Evolutionary conservation across 2,329 filamentous ascomycete species (phyloP).

Genomic region (Claviceps fusiformis): DNA sequence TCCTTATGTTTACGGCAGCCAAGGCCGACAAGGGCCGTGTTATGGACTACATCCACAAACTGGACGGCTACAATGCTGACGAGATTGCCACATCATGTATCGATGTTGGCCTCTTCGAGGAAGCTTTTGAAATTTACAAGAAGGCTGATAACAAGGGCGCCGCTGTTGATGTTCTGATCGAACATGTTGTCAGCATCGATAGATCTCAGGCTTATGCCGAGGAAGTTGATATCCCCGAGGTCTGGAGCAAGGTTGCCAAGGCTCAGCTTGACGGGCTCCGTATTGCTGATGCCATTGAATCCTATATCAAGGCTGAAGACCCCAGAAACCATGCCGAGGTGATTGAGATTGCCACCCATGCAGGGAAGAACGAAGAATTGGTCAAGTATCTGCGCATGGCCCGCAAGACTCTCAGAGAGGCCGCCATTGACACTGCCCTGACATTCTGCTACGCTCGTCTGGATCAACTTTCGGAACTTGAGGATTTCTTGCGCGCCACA

Average conservation of each 20-base stretch:
- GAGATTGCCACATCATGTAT: constrained; percentile 91
- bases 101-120: constrained; percentile 86
- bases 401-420: constrained; percentile 88
- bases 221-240: constrained; percentile 81
- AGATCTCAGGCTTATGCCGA: constrained; percentile 92
- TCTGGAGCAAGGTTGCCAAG: constrained; percentile 98
- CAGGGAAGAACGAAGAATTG: constrained; percentile 94
- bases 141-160: constrained; percentile 83
- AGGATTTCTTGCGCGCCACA: constrained; percentile 85
- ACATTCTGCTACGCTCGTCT: constrained; percentile 90
- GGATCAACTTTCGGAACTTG: constrained; percentile 81
- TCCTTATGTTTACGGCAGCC: constrained; percentile 89
- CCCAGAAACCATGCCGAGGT: constrained; percentile 90
- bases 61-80: constrained; percentile 78
- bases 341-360: constrained; percentile 87
- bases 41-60: constrained; percentile 89
- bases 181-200: constrained; percentile 96
- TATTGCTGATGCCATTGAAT: constrained; percentile 84
- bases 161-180: constrained; percentile 83
- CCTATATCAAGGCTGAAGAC: constrained; percentile 90
- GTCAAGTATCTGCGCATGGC: constrained; percentile 96
- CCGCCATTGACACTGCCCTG: constrained; percentile 82
- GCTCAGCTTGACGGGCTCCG: constrained; percentile 93
- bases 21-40: constrained; percentile 92
- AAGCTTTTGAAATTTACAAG: constrained; percentile 98